These are phyloP conservation scores for Marasmius fiardii DNA, from an alignment of 1,284 basidiomycete species.

Conservation along the genomic window DNA sequence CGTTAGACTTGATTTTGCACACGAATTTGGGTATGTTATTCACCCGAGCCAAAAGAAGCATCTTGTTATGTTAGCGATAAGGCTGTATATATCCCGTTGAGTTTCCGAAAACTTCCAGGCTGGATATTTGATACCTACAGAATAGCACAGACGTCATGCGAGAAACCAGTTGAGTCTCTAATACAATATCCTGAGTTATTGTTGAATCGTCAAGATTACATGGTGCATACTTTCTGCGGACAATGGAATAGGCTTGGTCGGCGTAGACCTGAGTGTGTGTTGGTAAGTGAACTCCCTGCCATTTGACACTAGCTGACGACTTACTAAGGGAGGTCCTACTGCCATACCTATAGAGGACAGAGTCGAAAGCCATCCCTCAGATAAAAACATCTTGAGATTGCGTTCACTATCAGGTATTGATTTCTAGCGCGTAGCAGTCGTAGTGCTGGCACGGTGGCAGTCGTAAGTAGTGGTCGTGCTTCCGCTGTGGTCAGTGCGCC, in stretches of 20 bases:
- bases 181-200: not conserved
- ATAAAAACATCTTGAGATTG: not conserved
- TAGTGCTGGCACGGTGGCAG: too few relatives aligned
- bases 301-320: conserved; percentile 6
- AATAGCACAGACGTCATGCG: conserved; percentile 78
- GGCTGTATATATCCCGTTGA: conserved; percentile 32
- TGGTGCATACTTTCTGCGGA: conserved; percentile 58
- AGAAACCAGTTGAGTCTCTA: conserved; percentile 84
- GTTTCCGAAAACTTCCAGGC: conserved; percentile 7
- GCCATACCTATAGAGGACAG: conserved; percentile 68
- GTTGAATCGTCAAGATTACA: not conserved
- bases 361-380: conserved; percentile 47
- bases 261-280: conserved; percentile 54
- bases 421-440: too few relatives aligned
- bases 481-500: not conserved
- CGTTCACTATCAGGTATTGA: too few relatives aligned
- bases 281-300: not conserved
- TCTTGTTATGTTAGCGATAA: conserved; percentile 79
- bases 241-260: conserved; percentile 73
- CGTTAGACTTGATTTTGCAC: not conserved
- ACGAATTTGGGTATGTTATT: not conserved
- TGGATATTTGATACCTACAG: conserved; percentile 43
- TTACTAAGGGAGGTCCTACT: conserved; percentile 65
- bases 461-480: too few relatives aligned
- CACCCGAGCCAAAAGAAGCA: conserved; percentile 87